Evolutionary conservation across 768 basidiomycete genomes (phyloP).

Genomic region (Calocybe indica): DNA sequence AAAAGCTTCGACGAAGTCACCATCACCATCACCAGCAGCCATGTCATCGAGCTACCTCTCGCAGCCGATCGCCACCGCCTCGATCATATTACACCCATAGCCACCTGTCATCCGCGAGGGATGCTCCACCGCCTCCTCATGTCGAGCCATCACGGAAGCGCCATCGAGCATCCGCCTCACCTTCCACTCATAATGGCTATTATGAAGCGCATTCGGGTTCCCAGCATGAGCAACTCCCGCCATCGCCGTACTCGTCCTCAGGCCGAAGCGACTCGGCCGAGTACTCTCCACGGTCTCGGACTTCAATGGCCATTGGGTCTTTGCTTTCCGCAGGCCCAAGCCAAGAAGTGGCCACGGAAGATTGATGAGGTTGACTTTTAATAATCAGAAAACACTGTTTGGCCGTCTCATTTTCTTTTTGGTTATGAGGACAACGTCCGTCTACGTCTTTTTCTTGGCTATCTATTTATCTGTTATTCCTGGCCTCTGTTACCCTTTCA

Average conservation of each 20-base stretch:
- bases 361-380: slow-evolving; percentile 14
- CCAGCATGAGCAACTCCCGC: slow-evolving; percentile 47
- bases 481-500: too few relatives aligned
- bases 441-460: too few relatives aligned
- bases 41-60: slow-evolving; percentile 19
- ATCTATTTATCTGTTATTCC: too few relatives aligned
- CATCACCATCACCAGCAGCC: slow-evolving; percentile 6
- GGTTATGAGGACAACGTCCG: too few relatives aligned
- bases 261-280: slow-evolving; percentile 59
- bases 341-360: slow-evolving; percentile 31
- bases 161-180: slow-evolving; percentile 54
- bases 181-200: slow-evolving; percentile 35
- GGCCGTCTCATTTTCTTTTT: too few relatives aligned
- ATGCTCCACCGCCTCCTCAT: slow-evolving; percentile 25
- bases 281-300: slow-evolving; percentile 65
- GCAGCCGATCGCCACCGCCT: slow-evolving; percentile 36
- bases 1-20: slow-evolving; percentile 25
- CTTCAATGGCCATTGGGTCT: slow-evolving; percentile 78
- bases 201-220: slow-evolving; percentile 27
- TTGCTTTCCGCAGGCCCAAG: slow-evolving; percentile 47
- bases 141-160: slow-evolving; percentile 52
- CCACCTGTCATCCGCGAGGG: slow-evolving; percentile 27
- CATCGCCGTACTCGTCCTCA: slow-evolving; percentile 71
- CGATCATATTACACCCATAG: slow-evolving; percentile 12
- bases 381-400: too few relatives aligned